Evolutionary conservation across 306 rosid species (phyloP).

Genomic region (Vigna mungo): DNA sequence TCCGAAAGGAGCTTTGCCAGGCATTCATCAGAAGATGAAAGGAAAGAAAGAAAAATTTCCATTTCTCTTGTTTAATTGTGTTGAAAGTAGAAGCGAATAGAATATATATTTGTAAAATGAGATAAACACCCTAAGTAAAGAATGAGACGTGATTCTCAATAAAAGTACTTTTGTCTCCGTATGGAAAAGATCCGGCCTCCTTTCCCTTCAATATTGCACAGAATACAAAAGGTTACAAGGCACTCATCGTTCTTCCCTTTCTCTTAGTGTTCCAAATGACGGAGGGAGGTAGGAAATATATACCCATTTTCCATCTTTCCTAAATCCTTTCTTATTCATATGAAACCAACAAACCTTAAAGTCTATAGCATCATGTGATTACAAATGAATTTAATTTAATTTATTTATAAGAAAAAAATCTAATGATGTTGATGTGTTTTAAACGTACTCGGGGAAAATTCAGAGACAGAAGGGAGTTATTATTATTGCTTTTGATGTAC

Average conservation of each 20-base stretch:
- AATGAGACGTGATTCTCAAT: neutral
- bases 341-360: neutral
- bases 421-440: neutral
- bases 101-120: neutral
- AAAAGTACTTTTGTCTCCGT: neutral
- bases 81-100: neutral
- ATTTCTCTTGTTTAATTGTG: neutral
- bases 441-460: constrained; percentile 18
- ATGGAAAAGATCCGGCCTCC: neutral
- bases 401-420: neutral
- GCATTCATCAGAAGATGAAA: neutral
- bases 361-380: neutral
- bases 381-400: constrained; percentile 2
- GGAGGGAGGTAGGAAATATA: neutral
- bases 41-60: neutral
- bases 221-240: neutral
- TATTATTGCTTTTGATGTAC: constrained; percentile 25
- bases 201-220: neutral
- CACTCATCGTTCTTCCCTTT: neutral
- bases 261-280: neutral
- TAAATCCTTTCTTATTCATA: neutral
- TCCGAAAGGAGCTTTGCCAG: too few species aligned
- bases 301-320: neutral
- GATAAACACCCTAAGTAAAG: neutral
- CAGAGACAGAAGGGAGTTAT: neutral